Evolutionary conservation across 2,329 filamentous ascomycete genomes (phyloP).

Genomic region (Trichoderma endophyticum): DNA sequence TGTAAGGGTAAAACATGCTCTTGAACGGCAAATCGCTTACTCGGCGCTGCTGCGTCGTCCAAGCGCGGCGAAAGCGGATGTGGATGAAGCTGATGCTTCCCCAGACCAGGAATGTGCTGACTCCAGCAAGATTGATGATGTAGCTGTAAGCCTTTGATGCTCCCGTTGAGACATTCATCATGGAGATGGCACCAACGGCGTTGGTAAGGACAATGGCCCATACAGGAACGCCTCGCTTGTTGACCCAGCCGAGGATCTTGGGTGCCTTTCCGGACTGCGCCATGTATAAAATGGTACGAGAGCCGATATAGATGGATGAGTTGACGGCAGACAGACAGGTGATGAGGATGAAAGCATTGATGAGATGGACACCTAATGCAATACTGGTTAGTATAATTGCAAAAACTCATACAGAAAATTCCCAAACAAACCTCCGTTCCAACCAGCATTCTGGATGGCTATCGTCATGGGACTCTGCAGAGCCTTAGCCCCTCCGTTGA

Average conservation of each 20-base stretch:
- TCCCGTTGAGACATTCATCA: slow-evolving; percentile 70
- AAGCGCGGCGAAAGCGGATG: slow-evolving; percentile 66
- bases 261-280: slow-evolving; percentile 71
- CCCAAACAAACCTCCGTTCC: slow-evolving; percentile 53
- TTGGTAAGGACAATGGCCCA: slow-evolving; percentile 67
- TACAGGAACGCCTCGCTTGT: slow-evolving; percentile 59
- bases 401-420: not conserved
- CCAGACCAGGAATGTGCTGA: slow-evolving; percentile 72
- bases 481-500: slow-evolving; percentile 59
- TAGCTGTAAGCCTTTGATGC: slow-evolving; percentile 63
- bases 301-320: slow-evolving; percentile 73
- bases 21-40: slow-evolving; percentile 54
- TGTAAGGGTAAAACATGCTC: slow-evolving; percentile 54
- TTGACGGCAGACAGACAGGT: slow-evolving; percentile 72
- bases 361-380: slow-evolving; percentile 57
- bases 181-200: slow-evolving; percentile 65
- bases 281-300: slow-evolving; percentile 72
- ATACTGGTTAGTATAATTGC: not conserved
- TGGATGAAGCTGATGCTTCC: slow-evolving; percentile 67
- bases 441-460: slow-evolving; percentile 70
- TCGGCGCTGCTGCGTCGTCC: slow-evolving; percentile 55
- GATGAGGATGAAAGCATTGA: slow-evolving; percentile 74
- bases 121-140: slow-evolving; percentile 67
- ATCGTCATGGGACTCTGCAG: slow-evolving; percentile 72
- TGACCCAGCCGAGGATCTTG: slow-evolving; percentile 64